Evolutionary conservation across 352 stramenopile genomes (phyloP).

Genomic region (Peronospora farinosa): DNA sequence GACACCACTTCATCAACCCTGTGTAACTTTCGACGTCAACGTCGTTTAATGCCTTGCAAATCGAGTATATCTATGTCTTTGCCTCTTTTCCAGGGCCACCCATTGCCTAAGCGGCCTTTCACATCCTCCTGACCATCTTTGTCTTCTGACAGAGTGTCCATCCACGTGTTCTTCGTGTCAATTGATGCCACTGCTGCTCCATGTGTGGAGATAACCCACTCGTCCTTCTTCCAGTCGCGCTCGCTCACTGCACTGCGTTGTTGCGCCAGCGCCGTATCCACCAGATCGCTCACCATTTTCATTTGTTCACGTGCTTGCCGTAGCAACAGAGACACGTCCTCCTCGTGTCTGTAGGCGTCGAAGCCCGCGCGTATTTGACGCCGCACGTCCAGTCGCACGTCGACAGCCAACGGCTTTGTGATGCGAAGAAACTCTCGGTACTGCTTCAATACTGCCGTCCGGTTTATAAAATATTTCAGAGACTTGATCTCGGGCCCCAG

Average conservation of each 20-base stretch:
- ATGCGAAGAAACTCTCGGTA: conserved; percentile 62
- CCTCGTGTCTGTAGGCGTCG: conserved; percentile 40
- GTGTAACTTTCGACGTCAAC: conserved; percentile 24
- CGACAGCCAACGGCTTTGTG: conserved; percentile 39
- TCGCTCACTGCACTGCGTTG: conserved; percentile 24
- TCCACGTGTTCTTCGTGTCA: conserved; percentile 31
- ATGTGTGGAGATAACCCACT: conserved; percentile 8
- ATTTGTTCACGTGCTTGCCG: conserved; percentile 55
- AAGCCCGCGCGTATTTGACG: conserved; percentile 57
- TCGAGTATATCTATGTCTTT: conserved; percentile 43
- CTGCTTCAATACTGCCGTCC: conserved; percentile 49
- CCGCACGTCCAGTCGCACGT: conserved; percentile 47
- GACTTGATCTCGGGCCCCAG: conserved; percentile 47
- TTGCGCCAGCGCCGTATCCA: conserved; percentile 58
- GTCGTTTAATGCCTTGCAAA: conserved; percentile 49
- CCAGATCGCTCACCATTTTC: conserved; percentile 62
- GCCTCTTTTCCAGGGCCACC: conserved; percentile 61
- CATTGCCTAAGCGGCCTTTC: conserved; percentile 48
- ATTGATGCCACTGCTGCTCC: background rate
- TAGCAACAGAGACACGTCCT: conserved; percentile 50
- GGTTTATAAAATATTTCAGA: conserved; percentile 72
- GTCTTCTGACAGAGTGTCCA: conserved; percentile 15
- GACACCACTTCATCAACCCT: too few species aligned
- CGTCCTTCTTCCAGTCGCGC: conserved; percentile 25
- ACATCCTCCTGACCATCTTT: conserved; percentile 43